A percentile compares a stretch with the other conserved stretches of the same genome.
These are phyloP conservation scores for Ramaria sp. DNA, from an alignment of 768 basidiomycete genomes.

Conservation along the genomic window DNA sequence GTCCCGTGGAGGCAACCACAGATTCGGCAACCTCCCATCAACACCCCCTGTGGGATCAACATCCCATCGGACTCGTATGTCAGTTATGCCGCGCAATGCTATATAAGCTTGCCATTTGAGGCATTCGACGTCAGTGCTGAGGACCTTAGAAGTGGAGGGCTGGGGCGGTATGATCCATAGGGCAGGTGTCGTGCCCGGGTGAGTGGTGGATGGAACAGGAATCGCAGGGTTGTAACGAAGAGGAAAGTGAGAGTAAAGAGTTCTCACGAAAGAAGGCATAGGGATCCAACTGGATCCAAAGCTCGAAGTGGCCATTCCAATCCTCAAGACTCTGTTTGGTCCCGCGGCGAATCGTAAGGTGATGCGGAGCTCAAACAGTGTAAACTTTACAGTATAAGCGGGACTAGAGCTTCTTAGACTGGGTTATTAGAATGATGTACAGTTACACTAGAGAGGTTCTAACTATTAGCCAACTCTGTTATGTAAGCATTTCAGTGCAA, in stretches of 20 bases:
- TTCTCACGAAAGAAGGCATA: slow-evolving; percentile 1
- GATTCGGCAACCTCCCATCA: slow-evolving; percentile 56
- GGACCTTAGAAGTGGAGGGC: slow-evolving; percentile 19
- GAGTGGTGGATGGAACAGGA: not conserved
- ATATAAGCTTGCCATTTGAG: slow-evolving; percentile 86
- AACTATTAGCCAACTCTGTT: too few species aligned
- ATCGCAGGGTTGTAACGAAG: not conserved
- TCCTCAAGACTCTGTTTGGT: too few species aligned
- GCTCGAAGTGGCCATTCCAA: not conserved
- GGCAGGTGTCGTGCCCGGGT: slow-evolving; percentile 27
- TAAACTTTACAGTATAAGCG: too few species aligned
- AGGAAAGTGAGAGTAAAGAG: slow-evolving; percentile 5
- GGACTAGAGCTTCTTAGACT: too few species aligned
- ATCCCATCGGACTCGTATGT: slow-evolving; percentile 45
- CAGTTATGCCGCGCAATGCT: slow-evolving; percentile 53
- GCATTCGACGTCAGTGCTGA: slow-evolving; percentile 76
- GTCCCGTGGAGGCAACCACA: slow-evolving; percentile 40
- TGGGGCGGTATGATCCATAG: slow-evolving; percentile 57
- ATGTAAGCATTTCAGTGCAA: too few species aligned
- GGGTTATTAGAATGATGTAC: too few species aligned
- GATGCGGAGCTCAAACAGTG: too few species aligned
- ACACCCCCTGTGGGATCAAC: slow-evolving; percentile 58
- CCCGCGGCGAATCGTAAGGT: too few species aligned
- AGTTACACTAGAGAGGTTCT: too few species aligned
- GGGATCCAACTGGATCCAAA: not conserved